These are phyloP conservation scores for Hygrophoropsis aurantiaca DNA, from an alignment of 768 basidiomycete species.

Conservation along the genomic window DNA sequence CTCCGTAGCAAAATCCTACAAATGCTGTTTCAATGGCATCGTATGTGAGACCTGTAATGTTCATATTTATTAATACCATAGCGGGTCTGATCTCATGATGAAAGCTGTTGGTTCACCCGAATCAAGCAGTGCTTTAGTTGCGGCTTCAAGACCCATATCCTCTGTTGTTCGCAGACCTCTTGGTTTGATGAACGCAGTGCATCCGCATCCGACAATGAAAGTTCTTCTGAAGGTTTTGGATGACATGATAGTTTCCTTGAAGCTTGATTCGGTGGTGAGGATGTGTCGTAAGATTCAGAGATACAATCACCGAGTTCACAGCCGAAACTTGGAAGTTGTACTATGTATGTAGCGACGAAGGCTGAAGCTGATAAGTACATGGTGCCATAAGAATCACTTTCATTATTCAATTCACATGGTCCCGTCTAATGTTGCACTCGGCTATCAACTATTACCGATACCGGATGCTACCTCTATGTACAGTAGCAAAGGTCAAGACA, in stretches of 20 bases:
- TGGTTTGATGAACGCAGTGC: constrained; percentile 81
- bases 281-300: no score
- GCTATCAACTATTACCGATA: no score
- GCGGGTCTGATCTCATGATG: no score
- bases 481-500: no score
- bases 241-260: constrained; percentile 1
- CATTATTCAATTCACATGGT: no score
- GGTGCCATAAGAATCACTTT: no score
- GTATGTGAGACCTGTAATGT: constrained; percentile 69
- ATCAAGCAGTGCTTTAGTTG: constrained; percentile 84
- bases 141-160: constrained; percentile 86
- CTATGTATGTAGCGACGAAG: no score
- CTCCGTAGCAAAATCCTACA: constrained; percentile 79
- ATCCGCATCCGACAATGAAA: constrained; percentile 73
- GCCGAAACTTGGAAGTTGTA: no score
- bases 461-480: no score
- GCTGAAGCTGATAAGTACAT: no score
- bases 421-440: no score
- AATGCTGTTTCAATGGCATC: constrained; percentile 71
- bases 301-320: no score
- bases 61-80: neutral
- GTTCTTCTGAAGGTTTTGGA: constrained; percentile 25
- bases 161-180: constrained; percentile 65
- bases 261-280: neutral
- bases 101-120: constrained; percentile 71